Evolutionary conservation across 306 rosid species (phyloP).

Genomic region (Gastrolobium bilobum): DNA sequence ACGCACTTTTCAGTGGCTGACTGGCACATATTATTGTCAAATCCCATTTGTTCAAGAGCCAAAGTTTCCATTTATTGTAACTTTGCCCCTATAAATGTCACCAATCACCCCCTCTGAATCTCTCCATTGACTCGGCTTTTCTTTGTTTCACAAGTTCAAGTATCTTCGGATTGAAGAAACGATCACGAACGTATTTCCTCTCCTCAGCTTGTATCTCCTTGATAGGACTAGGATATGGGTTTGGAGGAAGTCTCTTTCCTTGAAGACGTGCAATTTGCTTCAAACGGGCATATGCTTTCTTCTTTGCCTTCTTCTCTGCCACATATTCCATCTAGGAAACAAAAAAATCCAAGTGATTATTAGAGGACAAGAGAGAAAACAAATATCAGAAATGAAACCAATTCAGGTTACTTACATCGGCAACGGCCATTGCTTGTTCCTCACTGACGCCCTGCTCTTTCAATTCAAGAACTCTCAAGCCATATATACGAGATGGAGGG

Average conservation of each 20-base stretch:
- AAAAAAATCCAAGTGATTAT: conserved; percentile 36
- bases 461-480: conserved; percentile 74
- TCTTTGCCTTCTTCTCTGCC: conserved; percentile 74
- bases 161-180: conserved; percentile 74
- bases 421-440: conserved; percentile 83
- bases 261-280: conserved; percentile 77
- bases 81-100: conserved; percentile 17
- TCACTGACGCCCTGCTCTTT: conserved; percentile 81
- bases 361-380: conserved; percentile 23
- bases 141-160: conserved; percentile 63
- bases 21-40: conserved; percentile 28
- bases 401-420: conserved; percentile 66
- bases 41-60: conserved; percentile 28
- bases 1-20: conserved; percentile 2
- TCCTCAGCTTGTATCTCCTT: conserved; percentile 85
- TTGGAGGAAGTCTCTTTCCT: conserved; percentile 86
- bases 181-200: conserved; percentile 75
- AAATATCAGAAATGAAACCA: conserved; percentile 20
- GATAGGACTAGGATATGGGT: conserved; percentile 82
- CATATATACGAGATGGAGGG: conserved; percentile 84
- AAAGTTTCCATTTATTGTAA: conserved; percentile 20
- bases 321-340: conserved; percentile 79
- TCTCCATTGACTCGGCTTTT: conserved; percentile 63
- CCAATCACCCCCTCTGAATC: conserved; percentile 49
- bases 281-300: conserved; percentile 75